Conservation (phyloP, 2,329 filamentous ascomycete genomes). For the Madurella mycetomatis region DNA sequence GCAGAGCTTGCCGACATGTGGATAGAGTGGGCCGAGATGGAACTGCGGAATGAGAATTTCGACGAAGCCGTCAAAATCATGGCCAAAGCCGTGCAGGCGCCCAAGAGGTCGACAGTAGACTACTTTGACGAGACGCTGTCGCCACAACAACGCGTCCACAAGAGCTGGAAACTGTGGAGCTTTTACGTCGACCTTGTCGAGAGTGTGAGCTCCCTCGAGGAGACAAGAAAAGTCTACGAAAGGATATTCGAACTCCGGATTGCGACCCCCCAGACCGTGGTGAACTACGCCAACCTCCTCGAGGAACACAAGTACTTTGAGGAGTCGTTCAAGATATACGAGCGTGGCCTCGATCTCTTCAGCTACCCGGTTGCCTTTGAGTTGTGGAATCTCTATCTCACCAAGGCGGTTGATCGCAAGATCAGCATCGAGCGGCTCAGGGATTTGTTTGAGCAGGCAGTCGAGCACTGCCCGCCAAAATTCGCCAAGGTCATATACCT, state of each 20-base stretch:
- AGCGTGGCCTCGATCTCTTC: constrained; percentile 95
- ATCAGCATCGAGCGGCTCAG: constrained; percentile 91
- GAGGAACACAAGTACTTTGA: constrained; percentile 95
- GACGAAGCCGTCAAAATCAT: constrained; percentile 92
- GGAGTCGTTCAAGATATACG: constrained; percentile 96
- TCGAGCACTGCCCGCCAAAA: constrained; percentile 89
- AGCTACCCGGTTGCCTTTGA: constrained; percentile 97
- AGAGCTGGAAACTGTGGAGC: constrained; percentile 99
- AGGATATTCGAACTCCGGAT: constrained; percentile 97
- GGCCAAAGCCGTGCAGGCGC: constrained; percentile 95
- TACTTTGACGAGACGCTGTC: constrained; percentile 95
- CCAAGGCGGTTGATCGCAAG: constrained; percentile 93
- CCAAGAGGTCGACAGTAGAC: constrained; percentile 95
- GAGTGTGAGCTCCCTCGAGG: constrained; percentile 83
- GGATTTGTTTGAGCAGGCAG: constrained; percentile 94
- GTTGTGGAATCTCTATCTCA: constrained; percentile 96
- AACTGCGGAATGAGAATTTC: constrained; percentile 92
- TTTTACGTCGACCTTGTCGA: constrained; percentile 98
- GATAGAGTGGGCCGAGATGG: constrained; percentile 99
- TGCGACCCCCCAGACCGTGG: constrained; percentile 94
- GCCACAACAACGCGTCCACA: constrained; percentile 94
- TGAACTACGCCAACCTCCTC: constrained; percentile 94
- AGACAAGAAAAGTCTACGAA: constrained; percentile 92
- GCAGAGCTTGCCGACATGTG: constrained; percentile 95
- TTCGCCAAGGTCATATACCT: constrained; percentile 95